A percentile compares a stretch with the other conserved stretches of the same genome.
These are phyloP conservation scores for Coemansia aciculifera DNA, from an alignment of 192 early-diverging fungal species.

Conservation along the genomic window DNA sequence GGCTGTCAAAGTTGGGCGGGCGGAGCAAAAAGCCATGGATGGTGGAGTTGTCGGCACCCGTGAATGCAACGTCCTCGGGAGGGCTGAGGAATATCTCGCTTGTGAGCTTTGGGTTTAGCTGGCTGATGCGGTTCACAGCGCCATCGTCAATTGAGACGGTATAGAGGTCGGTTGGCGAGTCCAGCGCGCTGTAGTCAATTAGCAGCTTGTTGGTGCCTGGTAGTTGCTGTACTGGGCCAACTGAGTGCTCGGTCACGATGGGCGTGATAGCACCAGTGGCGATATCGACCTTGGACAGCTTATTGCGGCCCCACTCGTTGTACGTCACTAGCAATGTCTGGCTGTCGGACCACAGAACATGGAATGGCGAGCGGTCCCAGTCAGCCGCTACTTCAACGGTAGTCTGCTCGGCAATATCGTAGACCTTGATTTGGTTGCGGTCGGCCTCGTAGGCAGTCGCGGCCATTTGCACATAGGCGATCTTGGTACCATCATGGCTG, in stretches of 20 bases:
- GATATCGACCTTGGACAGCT: slow-evolving; percentile 63
- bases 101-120: slow-evolving; percentile 41
- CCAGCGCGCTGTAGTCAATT: slow-evolving; percentile 57
- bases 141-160: slow-evolving; percentile 43
- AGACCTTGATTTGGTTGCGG: slow-evolving; percentile 68
- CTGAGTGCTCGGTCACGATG: slow-evolving; percentile 56
- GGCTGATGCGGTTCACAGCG: slow-evolving; percentile 43
- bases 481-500: slow-evolving; percentile 61
- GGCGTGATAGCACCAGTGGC: slow-evolving; percentile 48
- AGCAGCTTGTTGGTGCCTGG: slow-evolving; percentile 47
- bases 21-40: slow-evolving; percentile 51
- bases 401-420: slow-evolving; percentile 45
- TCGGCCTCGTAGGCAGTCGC: slow-evolving; percentile 74
- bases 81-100: slow-evolving; percentile 44
- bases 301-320: slow-evolving; percentile 66
- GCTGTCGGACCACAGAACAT: slow-evolving; percentile 59
- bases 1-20: slow-evolving; percentile 53
- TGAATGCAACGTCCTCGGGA: slow-evolving; percentile 69
- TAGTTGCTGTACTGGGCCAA: slow-evolving; percentile 47
- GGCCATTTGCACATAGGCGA: slow-evolving; percentile 78
- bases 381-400: slow-evolving; percentile 51
- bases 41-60: slow-evolving; percentile 57
- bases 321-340: slow-evolving; percentile 62
- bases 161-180: slow-evolving; percentile 57
- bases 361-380: slow-evolving; percentile 66